Evolutionary conservation across 805 yeast species (phyloP).

Genomic region (Wickerhamiella cacticola): DNA sequence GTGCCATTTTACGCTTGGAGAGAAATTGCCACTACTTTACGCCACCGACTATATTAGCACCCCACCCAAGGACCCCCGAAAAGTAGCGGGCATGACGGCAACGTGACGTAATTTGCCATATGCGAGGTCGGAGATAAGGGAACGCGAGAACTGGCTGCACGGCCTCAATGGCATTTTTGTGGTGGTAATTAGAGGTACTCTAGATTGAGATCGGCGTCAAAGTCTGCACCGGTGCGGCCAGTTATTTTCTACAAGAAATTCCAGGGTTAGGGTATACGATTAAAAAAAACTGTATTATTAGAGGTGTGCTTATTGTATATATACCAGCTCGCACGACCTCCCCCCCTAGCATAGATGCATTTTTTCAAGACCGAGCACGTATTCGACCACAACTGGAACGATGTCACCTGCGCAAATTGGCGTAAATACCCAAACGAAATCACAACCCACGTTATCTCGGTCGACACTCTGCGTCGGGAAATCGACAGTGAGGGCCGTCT

Average conservation of each 20-base stretch:
- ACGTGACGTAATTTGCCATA: no score
- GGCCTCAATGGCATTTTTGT: no score
- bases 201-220: no score
- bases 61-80: no score
- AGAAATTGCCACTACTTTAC: neutral
- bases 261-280: neutral
- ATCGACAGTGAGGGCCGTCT: constrained; percentile 43
- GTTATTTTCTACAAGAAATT: no score
- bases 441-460: constrained; percentile 86
- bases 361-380: constrained; percentile 57
- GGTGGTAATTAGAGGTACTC: no score
- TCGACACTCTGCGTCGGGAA: constrained; percentile 72
- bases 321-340: constrained; percentile 4
- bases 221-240: no score
- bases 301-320: no score
- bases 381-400: constrained; percentile 83
- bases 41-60: no score
- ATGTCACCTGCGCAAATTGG: constrained; percentile 95
- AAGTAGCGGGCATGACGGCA: neutral
- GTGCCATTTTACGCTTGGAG: neutral
- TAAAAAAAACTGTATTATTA: neutral
- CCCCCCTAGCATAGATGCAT: constrained; percentile 43
- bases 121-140: no score
- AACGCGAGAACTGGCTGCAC: no score
- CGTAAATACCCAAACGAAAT: constrained; percentile 90